phyloP scores from a whole-genome alignment of 176 grass and related monocot species.

The Pharus latifolius region DNA sequence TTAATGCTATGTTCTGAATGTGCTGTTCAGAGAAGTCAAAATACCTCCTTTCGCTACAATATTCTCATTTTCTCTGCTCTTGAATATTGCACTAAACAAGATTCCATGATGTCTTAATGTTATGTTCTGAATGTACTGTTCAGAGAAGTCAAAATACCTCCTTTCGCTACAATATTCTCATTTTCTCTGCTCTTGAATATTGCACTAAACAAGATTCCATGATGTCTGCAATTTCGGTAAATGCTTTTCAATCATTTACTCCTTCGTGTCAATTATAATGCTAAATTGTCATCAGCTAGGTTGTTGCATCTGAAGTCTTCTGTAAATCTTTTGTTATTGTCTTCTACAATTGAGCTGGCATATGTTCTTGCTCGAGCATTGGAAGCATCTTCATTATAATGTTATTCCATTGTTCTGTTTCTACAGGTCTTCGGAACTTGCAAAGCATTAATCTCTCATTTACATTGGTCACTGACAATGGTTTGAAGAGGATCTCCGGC shows the following conservation, averaged over 20 bases:
- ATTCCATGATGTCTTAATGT: neutral
- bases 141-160: neutral
- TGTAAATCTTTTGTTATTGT: neutral
- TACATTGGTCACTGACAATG: slow-evolving; percentile 66
- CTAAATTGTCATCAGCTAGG: neutral
- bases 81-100: neutral
- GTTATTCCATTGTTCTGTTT: slow-evolving; percentile 1
- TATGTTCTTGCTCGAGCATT: neutral
- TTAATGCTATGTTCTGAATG: too few species aligned
- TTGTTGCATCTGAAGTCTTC: neutral
- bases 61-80: neutral
- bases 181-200: neutral
- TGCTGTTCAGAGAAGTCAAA: neutral
- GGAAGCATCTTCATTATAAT: neutral
- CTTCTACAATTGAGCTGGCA: too few species aligned
- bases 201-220: neutral
- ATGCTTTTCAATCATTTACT: neutral
- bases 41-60: neutral
- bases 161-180: neutral
- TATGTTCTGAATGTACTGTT: neutral
- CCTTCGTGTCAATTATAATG: neutral
- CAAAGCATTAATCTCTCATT: slow-evolving; percentile 85
- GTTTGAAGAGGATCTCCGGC: slow-evolving; percentile 62
- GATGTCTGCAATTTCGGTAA: neutral
- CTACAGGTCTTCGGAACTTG: slow-evolving; percentile 62